phyloP scores from a whole-genome alignment of 148 eudicot species.

The Camellia japonica region DNA sequence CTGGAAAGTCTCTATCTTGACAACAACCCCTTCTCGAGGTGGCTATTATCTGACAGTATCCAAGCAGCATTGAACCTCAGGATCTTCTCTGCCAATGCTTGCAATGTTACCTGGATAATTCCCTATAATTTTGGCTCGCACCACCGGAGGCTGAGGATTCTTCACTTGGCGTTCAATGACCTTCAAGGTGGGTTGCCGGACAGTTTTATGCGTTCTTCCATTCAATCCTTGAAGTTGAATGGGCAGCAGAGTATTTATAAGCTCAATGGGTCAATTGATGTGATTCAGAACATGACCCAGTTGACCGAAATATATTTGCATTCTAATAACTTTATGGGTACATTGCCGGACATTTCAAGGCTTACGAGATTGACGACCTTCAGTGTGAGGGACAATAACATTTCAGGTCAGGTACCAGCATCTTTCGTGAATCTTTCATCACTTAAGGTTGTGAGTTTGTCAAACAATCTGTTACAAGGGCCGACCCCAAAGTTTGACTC shows the following conservation, averaged over 20 bases:
- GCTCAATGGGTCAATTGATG: conserved; percentile 74
- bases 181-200: conserved; percentile 71
- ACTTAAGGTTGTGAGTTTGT: conserved; percentile 67
- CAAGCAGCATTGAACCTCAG: conserved; percentile 52
- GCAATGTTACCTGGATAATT: conserved; percentile 54
- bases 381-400: conserved; percentile 66
- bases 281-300: conserved; percentile 75
- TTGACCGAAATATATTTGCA: conserved; percentile 86
- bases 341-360: conserved; percentile 79
- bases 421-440: conserved; percentile 59
- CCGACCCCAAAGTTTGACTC: conserved; percentile 62
- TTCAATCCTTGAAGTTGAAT: conserved; percentile 86
- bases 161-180: conserved; percentile 69
- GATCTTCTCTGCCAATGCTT: conserved; percentile 78
- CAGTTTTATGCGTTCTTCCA: conserved; percentile 58
- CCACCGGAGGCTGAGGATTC: conserved; percentile 54
- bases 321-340: conserved; percentile 69
- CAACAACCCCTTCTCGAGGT: conserved; percentile 61
- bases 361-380: conserved; percentile 31
- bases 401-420: conserved; percentile 66
- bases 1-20: conserved; percentile 69
- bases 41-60: conserved; percentile 68
- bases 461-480: conserved; percentile 85
- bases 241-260: conserved; percentile 54
- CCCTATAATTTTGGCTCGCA: conserved; percentile 71